Evolutionary conservation across 1,284 basidiomycete species (phyloP).

Genomic region (Wolfiporia cocos): DNA sequence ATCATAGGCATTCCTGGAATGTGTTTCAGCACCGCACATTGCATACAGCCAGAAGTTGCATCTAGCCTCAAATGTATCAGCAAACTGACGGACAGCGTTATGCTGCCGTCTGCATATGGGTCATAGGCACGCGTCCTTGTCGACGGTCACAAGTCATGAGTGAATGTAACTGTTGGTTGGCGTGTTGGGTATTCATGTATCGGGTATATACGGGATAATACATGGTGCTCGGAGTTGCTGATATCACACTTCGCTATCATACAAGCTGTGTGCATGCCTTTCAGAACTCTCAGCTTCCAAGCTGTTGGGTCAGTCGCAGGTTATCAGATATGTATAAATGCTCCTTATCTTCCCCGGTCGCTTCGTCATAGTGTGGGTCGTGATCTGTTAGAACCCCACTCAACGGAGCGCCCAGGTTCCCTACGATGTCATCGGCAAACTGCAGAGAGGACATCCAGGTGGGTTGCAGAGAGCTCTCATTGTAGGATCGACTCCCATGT

Average conservation of each 20-base stretch:
- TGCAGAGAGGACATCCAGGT: constrained; percentile 2
- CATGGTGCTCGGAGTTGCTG: neutral
- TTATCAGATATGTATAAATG: constrained; percentile 2
- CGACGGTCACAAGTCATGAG: too few relatives aligned
- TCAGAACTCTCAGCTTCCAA: neutral
- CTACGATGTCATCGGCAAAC: constrained; percentile 6
- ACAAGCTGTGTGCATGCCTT: neutral
- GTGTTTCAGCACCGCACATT: too few relatives aligned
- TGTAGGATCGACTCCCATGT: too few relatives aligned
- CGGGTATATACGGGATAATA: neutral
- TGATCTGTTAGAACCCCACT: neutral
- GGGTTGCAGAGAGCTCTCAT: too few relatives aligned
- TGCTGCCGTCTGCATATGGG: too few relatives aligned
- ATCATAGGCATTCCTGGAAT: neutral
- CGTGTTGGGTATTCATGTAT: neutral
- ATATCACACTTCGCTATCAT: constrained; percentile 1
- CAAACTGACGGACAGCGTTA: too few relatives aligned
- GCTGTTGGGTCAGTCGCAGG: neutral
- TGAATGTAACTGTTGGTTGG: too few relatives aligned
- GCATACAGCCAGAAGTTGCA: too few relatives aligned
- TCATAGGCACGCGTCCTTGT: too few relatives aligned
- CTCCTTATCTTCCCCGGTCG: neutral
- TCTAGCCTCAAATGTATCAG: too few relatives aligned
- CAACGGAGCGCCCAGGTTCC: constrained; percentile 15
- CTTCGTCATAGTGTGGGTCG: neutral